A percentile compares a stretch with the other conserved stretches of the same genome.
Evolutionary conservation across 75 land plant genomes (phyloP).

Genomic region (Picea sitchensis): DNA sequence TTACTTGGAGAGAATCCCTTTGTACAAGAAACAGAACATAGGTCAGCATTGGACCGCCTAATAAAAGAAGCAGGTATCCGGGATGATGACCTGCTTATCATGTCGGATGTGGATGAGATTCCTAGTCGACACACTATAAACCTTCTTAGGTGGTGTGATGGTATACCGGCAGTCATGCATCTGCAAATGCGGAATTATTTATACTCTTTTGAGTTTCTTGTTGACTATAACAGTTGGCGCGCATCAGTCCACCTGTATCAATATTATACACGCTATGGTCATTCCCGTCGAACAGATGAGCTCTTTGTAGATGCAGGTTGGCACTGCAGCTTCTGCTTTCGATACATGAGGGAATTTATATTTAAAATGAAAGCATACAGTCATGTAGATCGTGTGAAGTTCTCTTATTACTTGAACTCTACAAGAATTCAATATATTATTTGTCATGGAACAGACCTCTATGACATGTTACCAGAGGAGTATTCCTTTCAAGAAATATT

Average conservation of each 20-base stretch:
- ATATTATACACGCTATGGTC: conserved; percentile 47
- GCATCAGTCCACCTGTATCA: conserved; percentile 53
- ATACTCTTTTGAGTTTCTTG: conserved; percentile 91
- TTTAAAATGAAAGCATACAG: conserved; percentile 93
- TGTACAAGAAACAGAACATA: conserved; percentile 45
- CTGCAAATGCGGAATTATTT: conserved; percentile 80
- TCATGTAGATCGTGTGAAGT: conserved; percentile 82
- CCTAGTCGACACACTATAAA: conserved; percentile 74
- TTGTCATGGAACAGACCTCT: conserved; percentile 77
- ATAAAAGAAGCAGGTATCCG: conserved; percentile 53
- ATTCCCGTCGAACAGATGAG: conserved; percentile 56
- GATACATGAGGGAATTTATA: conserved; percentile 56
- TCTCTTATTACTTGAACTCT: conserved; percentile 30
- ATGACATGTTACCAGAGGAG: conserved; percentile 97
- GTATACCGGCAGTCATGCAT: conserved; percentile 68
- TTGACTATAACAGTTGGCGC: conserved; percentile 82
- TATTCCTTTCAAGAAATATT: conserved; percentile 71
- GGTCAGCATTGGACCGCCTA: conserved; percentile 48
- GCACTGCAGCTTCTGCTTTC: conserved; percentile 98
- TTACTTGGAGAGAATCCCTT: conserved; percentile 48
- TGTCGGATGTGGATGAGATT: conserved; percentile 88
- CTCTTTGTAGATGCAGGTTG: conserved; percentile 88
- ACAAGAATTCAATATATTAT: conserved; percentile 72
- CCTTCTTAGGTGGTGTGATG: conserved; percentile 83
- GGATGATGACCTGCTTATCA: conserved; percentile 68